These are phyloP conservation scores for Cryptosporidium parvum DNA, from an alignment of 169 alveolate genomes.

Conservation along the genomic window DNA sequence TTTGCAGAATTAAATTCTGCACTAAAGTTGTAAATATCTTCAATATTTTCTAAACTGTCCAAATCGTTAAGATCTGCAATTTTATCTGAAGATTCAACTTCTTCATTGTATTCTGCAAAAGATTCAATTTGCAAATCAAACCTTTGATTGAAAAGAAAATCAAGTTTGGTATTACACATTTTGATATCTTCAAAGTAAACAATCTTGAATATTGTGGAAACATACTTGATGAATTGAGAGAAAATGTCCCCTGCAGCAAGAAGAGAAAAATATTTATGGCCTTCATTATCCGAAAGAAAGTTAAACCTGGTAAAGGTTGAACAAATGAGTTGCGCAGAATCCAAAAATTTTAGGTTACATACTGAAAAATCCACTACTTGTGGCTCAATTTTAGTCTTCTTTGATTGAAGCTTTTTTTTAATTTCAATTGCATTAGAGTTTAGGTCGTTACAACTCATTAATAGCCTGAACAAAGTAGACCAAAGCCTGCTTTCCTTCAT, in stretches of 20 bases:
- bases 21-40: neutral
- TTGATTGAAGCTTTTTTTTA: neutral
- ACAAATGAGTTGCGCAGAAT: slow-evolving; percentile 29
- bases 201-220: neutral
- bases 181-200: neutral
- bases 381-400: neutral
- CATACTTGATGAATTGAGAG: slow-evolving; percentile 29
- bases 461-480: slow-evolving; percentile 29
- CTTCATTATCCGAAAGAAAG: neutral
- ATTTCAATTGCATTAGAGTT: neutral
- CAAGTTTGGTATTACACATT: neutral
- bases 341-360: slow-evolving; percentile 3
- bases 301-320: slow-evolving; percentile 13
- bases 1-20: neutral
- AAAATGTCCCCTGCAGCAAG: slow-evolving; percentile 43
- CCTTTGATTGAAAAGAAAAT: slow-evolving; percentile 11
- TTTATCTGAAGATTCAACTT: neutral
- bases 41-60: slow-evolving; percentile 8
- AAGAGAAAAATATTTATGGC: slow-evolving; percentile 17
- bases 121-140: neutral
- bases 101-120: neutral
- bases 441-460: slow-evolving; percentile 10
- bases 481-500: slow-evolving; percentile 47
- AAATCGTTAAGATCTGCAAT: neutral
- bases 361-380: slow-evolving; percentile 33